Evolutionary conservation across 139 green algal species (phyloP).

Genomic region (Tetradesmus lagerheimii): DNA sequence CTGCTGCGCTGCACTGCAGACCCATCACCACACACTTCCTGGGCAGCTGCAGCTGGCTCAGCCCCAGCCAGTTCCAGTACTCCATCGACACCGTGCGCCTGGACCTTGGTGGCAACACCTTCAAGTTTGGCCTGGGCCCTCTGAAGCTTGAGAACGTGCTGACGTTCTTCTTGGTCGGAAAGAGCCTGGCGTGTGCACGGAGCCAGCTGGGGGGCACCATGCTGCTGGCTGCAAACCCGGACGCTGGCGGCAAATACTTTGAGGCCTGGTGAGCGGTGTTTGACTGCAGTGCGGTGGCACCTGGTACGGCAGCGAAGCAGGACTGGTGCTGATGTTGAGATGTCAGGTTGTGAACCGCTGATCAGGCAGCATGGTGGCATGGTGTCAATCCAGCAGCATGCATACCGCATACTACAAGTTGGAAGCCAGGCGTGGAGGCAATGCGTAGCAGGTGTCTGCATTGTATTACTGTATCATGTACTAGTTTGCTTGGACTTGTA

Average conservation of each 20-base stretch:
- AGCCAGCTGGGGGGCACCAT: slow-evolving; percentile 48
- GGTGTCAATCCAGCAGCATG: too few species aligned
- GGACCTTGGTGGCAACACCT: slow-evolving; percentile 25
- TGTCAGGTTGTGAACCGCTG: too few species aligned
- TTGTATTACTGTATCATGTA: too few species aligned
- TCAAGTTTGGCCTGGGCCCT: slow-evolving; percentile 10
- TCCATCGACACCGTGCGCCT: slow-evolving; percentile 16
- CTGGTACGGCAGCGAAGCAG: too few species aligned
- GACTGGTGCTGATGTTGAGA: too few species aligned
- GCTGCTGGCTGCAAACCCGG: slow-evolving; percentile 42
- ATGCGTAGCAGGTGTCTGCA: too few species aligned
- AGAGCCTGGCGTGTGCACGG: slow-evolving; percentile 27
- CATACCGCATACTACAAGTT: too few species aligned
- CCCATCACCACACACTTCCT: slow-evolving; percentile 49
- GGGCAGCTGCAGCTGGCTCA: slow-evolving; percentile 33
- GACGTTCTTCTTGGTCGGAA: slow-evolving; percentile 24
- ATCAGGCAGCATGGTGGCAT: too few species aligned
- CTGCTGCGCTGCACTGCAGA: neutral
- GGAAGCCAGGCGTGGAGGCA: too few species aligned
- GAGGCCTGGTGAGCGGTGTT: slow-evolving; percentile 7
- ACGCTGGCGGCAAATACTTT: slow-evolving; percentile 16
- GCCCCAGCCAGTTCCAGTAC: slow-evolving; percentile 7
- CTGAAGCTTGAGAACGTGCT: slow-evolving; percentile 40
- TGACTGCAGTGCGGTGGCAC: too few species aligned
- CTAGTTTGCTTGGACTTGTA: too few species aligned